Percentiles rank a stretch among this genome's conserved stretches.
Conservation (phyloP, 2,329 filamentous ascomycete genomes). For the Monosporascus sp. region DNA sequence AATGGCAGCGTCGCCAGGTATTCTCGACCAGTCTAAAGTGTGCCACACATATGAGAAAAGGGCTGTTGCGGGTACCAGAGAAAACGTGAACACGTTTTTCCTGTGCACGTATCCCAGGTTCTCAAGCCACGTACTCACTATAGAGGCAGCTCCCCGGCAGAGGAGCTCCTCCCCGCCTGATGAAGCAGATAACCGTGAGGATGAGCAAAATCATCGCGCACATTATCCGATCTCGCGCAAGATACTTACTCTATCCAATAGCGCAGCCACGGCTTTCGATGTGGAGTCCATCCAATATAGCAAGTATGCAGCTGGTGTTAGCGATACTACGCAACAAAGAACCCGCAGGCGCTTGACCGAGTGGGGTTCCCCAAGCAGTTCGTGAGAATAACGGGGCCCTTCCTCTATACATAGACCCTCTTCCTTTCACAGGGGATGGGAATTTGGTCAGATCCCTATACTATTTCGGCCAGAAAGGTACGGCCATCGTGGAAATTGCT, state of each 20-base stretch:
- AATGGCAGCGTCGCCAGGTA: not conserved
- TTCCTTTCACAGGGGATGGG: not conserved
- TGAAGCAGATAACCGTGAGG: not conserved
- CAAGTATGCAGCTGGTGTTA: not conserved
- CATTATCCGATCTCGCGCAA: not conserved
- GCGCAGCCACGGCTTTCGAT: not conserved
- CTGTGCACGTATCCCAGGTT: not conserved
- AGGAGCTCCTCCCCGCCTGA: not conserved
- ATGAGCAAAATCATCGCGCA: not conserved
- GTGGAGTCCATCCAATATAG: not conserved
- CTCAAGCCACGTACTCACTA: not conserved
- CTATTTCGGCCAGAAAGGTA: no score
- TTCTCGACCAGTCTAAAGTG: slow-evolving; percentile 7
- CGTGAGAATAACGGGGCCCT: not conserved
- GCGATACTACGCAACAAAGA: not conserved
- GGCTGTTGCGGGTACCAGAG: slow-evolving; percentile 7
- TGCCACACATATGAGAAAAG: slow-evolving; percentile 2
- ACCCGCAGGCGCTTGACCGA: not conserved
- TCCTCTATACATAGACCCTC: not conserved
- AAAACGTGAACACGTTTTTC: not conserved
- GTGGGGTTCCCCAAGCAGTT: not conserved
- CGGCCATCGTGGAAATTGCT: no score
- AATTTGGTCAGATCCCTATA: no score
- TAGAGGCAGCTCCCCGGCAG: not conserved
- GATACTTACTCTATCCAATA: not conserved